Conservation (phyloP, 257 asterid genomes). For the Solanum medicagineum region DNA sequence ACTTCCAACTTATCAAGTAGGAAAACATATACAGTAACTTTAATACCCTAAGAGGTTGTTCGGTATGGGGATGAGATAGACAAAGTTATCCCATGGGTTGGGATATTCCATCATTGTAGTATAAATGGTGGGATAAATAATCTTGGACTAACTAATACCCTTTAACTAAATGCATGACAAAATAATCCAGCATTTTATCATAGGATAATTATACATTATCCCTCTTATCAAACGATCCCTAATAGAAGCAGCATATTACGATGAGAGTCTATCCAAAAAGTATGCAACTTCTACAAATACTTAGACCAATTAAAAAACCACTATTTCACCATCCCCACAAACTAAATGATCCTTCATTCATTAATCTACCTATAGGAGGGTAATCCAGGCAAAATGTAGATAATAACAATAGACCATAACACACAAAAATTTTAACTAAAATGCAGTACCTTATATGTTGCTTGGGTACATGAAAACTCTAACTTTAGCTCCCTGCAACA, state of each 20-base stretch:
- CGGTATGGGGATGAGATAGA: too few relatives aligned
- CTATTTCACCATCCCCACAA: not conserved
- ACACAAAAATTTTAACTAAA: not conserved
- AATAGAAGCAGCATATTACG: not conserved
- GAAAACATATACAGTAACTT: not conserved
- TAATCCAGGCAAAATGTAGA: not conserved
- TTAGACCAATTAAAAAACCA: not conserved
- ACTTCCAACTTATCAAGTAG: not conserved
- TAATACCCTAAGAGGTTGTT: not conserved
- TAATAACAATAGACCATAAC: not conserved
- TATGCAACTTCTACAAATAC: not conserved
- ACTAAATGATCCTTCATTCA: not conserved
- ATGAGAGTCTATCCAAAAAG: not conserved
- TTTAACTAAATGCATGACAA: not conserved
- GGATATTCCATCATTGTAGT: not conserved
- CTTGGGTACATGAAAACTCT: constrained; percentile 15
- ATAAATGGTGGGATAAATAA: not conserved
- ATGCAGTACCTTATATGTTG: constrained; percentile 31
- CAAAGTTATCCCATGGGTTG: too few relatives aligned
- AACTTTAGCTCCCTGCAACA: constrained; percentile 18
- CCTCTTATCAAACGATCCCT: not conserved
- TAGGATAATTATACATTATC: not conserved
- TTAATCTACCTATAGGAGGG: not conserved
- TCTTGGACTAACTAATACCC: not conserved
- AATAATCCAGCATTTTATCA: not conserved